Conservation (phyloP, 495 filamentous ascomycete species). For the Neurospora intermedia region DNA sequence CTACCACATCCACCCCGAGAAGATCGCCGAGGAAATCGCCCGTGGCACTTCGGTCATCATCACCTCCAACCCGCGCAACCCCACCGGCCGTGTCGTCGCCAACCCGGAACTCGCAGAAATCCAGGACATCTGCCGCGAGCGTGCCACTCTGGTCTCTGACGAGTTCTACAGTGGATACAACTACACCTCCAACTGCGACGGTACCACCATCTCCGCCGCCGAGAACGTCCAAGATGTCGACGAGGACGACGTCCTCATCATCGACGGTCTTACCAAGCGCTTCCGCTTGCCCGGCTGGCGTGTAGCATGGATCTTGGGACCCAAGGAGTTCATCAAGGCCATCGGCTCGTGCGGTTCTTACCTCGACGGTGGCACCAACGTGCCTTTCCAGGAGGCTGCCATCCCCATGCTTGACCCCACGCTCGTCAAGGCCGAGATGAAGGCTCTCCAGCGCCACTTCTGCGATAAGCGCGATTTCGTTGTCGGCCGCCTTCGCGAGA, state of each 20-base stretch:
- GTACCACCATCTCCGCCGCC: slow-evolving; percentile 53
- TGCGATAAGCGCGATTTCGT: slow-evolving; percentile 84
- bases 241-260: slow-evolving; percentile 69
- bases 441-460: slow-evolving; percentile 80
- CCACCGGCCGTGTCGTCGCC: slow-evolving; percentile 76
- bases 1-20: slow-evolving; percentile 85
- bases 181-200: slow-evolving; percentile 85
- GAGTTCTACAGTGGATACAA: slow-evolving; percentile 97
- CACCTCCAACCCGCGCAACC: slow-evolving; percentile 95
- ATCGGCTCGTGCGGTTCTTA: slow-evolving; percentile 89
- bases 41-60: slow-evolving; percentile 80
- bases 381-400: slow-evolving; percentile 90
- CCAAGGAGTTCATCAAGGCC: slow-evolving; percentile 92
- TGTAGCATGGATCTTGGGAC: slow-evolving; percentile 90
- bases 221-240: slow-evolving; percentile 69
- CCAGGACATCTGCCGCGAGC: slow-evolving; percentile 82
- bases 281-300: slow-evolving; percentile 96
- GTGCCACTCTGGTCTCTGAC: slow-evolving; percentile 84
- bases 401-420: slow-evolving; percentile 81
- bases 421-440: slow-evolving; percentile 78
- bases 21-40: slow-evolving; percentile 83
- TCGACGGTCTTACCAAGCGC: slow-evolving; percentile 92
- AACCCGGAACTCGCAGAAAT: slow-evolving; percentile 77
- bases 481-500: slow-evolving; percentile 58
- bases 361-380: slow-evolving; percentile 92